Evolutionary conservation across 768 basidiomycete genomes (phyloP), one percentile per base, ranked within the genome.

Genomic region (Cyclocybe cylindracea): DNA sequence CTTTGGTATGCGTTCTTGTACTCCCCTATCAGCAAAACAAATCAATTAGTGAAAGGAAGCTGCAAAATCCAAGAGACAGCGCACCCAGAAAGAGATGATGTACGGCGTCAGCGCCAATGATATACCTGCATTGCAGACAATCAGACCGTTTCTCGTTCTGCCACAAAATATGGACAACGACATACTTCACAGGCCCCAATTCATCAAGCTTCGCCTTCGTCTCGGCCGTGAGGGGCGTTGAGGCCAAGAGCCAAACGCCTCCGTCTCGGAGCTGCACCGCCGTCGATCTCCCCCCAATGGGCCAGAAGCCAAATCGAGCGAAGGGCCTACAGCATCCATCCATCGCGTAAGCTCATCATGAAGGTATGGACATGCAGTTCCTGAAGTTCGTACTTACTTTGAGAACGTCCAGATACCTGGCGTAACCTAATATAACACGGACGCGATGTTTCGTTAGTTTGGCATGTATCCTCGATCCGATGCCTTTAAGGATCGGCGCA

Each of bases 161-260:
- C n/a, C 4, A 9, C n/a, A 16, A 47, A 33, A 34, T 24, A 45
- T 35, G 32, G 4, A 10, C 36, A 34, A 35, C 10, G 35, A 41
- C 7, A 46, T 36, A 86, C 84, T 84, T 85, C 47, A 92, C 87
- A 10, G 80, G 78, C 0, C 92, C 90, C 1, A 94, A 70, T 19
- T 77, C 73, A 41, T 82, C 75, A 7, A 92, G 66, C 40, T 79
- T 84, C 3, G 67, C 52, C 62, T 85, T 86, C 2, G 90, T 92
- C 24, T 83, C 82, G 2, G 72, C 70, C 35, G 82, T 79, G 47
- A 91, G 70, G 0, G 89, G 87, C 7, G 87, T 87, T 1, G 90
- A 92, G 0, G 89, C 91, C n/a, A 92, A 73, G 10, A 94, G 75
- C 83, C 90, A 94, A 24, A 94, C 84, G 10, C 80, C 84, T 35